Evolutionary conservation across 352 stramenopile genomes (phyloP), one percentile per base, ranked within the genome.

Genomic region (Globisporangium perplexum): DNA sequence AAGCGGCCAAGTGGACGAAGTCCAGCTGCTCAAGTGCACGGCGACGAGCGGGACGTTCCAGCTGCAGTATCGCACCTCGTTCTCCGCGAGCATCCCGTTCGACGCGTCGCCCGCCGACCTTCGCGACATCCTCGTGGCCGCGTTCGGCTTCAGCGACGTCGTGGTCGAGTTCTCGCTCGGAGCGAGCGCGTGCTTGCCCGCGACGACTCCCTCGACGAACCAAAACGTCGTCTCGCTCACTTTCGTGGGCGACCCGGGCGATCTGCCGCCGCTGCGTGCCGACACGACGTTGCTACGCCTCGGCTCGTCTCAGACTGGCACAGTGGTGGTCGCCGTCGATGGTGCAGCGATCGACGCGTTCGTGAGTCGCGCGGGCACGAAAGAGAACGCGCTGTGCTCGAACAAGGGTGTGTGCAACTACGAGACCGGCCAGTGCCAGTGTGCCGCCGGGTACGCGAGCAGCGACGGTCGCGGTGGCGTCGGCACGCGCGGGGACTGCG

Each of bases 401-500:
- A 95, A 93, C 65, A 83, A 86, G 53, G 92, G 92, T 8, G 66
- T 79, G 39, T 98, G 92, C 67, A 78, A 98, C 53, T 65, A 68
- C 43, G 59, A 65, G 1, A 65, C 58, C 10, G 82, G 78, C 0
- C 60, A 68, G 10, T 92, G 82, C 54, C 45, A 60, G 6, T 92
- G 82, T 36, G 59, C 59, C 0, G 45, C 60, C 6, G 78, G 77
- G 8, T 92, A 77, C 48, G 73, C 56, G 3, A 77, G 68, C 10
- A 92, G 78, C 50, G 71, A 93, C 42, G 83, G 84, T 5, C 66
- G 69, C 35, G 84, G 84, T 7, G 75, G 72, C 11, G 15, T 50
- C 8, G 84, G 84, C 17, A 78, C 57, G 18, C 74, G 76, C 30
- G 65, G 65, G 11, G 84, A 94, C 65, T 95, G 84, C 51, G 78